Evolutionary conservation across 2,329 filamentous ascomycete species (phyloP), one percentile per base, ranked within the genome.

Genomic region (Ambrosiella xylebori): DNA sequence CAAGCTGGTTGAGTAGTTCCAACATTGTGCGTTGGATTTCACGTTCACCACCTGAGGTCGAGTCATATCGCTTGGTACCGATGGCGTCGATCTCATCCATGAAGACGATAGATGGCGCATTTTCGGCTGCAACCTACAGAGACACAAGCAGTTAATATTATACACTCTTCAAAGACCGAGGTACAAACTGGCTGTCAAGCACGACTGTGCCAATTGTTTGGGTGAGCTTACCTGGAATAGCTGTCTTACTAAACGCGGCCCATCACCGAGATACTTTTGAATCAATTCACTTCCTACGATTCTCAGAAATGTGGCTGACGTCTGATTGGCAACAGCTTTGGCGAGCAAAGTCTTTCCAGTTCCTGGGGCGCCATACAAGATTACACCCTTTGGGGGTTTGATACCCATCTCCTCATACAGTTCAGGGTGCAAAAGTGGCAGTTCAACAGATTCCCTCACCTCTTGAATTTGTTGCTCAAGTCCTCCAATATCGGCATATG

Each of bases 401-500:
- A 98, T 97, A 67, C 93, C 93, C 93, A 98, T 98, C 76, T 98
- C 93, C 71, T 98, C 93, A 72, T 98, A 98, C 56, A 98, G 75
- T 72, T 98, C 93, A 0, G 93, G 93, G 69, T 98, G 93, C 61
- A 98, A 77, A 62, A 98, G 76, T 4, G 93, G 93, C 66, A 98
- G 73, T 74, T 98, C 93, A 59, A 98, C 93, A 1, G 93, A 95
- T 74, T 98, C 93, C 64, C 93, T 80, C 51, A 98, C 93, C 73
- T 98, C 93, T 69, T 98, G 93, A 61, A 98, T 98, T 71, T 98
- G 93, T 60, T 80, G 74, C 71, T 98, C 93, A 64, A 98, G 71
- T 69, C 93, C 93, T 76, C 93, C 93, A 73, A 98, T 98, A 72
- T 98, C 93, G 61, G 93, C 93, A 65, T 98, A 98, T 39, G 90